Percentiles rank a stretch among this genome's conserved stretches.
These are phyloP conservation scores for Neurospora tetraspora DNA, from an alignment of 495 filamentous ascomycete genomes.

Conservation along the genomic window DNA sequence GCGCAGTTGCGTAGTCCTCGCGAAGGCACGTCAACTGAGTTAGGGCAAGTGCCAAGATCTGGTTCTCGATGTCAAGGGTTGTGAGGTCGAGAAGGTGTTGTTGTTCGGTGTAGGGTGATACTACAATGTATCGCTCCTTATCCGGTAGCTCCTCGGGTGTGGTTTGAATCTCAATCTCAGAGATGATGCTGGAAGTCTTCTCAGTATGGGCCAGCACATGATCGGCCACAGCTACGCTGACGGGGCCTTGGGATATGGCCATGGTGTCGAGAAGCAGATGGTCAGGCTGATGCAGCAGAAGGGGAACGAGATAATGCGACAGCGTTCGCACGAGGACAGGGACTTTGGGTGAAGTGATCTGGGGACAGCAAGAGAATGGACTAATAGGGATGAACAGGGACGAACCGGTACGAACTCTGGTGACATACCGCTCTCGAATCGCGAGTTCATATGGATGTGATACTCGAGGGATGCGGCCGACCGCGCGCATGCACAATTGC, in stretches of 20 bases:
- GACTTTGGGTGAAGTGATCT: neutral
- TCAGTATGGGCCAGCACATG: neutral
- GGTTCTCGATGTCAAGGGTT: slow-evolving; percentile 51
- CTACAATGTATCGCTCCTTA: slow-evolving; percentile 38
- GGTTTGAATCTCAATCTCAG: slow-evolving; percentile 1
- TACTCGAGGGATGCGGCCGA: neutral
- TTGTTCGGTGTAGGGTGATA: slow-evolving; percentile 62
- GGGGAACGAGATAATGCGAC: neutral
- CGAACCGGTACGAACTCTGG: slow-evolving; percentile 1
- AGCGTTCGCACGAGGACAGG: neutral
- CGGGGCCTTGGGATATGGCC: slow-evolving; percentile 9
- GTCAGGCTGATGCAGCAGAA: neutral
- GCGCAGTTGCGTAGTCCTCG: slow-evolving; percentile 64
- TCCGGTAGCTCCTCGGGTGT: neutral
- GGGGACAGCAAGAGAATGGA: neutral
- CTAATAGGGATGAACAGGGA: neutral
- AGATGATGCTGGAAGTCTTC: slow-evolving; percentile 3
- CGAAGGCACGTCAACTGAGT: slow-evolving; percentile 49
- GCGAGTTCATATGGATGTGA: slow-evolving; percentile 9
- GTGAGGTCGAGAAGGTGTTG: slow-evolving; percentile 63
- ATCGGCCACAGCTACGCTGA: slow-evolving; percentile 1
- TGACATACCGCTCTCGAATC: slow-evolving; percentile 18
- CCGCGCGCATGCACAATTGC: neutral
- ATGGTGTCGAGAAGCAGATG: slow-evolving; percentile 3
- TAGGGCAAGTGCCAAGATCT: slow-evolving; percentile 62